Conservation (phyloP, 2,329 filamentous ascomycete species). For the Fusarium sp. region DNA sequence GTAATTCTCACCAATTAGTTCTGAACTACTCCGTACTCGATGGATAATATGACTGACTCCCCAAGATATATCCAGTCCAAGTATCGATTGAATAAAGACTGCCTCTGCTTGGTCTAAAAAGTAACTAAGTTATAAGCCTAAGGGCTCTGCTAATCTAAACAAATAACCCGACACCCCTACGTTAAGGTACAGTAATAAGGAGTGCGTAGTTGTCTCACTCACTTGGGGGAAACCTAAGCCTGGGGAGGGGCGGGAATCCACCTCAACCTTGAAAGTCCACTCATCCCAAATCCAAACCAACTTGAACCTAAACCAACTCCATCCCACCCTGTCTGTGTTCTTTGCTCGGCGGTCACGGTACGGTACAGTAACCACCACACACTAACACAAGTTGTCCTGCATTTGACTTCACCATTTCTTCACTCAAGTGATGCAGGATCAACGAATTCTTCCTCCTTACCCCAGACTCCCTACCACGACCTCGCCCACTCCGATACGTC, state of each 20-base stretch:
- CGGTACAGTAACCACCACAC: constrained; percentile 21
- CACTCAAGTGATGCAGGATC: constrained; percentile 7
- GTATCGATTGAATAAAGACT: neutral
- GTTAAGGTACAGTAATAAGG: neutral
- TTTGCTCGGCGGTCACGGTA: constrained; percentile 25
- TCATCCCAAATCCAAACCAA: constrained; percentile 28
- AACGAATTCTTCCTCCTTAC: neutral
- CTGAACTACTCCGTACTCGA: neutral
- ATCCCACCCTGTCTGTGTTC: neutral
- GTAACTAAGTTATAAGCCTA: neutral
- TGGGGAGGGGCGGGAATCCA: constrained; percentile 28
- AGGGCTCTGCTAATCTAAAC: neutral
- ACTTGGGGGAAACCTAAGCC: neutral
- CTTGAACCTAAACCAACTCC: constrained; percentile 20
- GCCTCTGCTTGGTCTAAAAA: neutral
- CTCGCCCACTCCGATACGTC: constrained; percentile 6
- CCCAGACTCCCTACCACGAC: neutral
- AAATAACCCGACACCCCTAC: neutral
- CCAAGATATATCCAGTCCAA: neutral
- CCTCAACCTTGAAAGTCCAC: constrained; percentile 21
- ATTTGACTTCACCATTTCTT: constrained; percentile 12
- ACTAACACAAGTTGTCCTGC: constrained; percentile 14
- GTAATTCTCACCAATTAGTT: constrained; percentile 7
- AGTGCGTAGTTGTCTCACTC: neutral
- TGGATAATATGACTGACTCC: neutral